Evolutionary conservation across 2,329 filamentous ascomycete genomes (phyloP), one percentile per base, ranked within the genome.

Genomic region (Alternaria brassicicola): DNA sequence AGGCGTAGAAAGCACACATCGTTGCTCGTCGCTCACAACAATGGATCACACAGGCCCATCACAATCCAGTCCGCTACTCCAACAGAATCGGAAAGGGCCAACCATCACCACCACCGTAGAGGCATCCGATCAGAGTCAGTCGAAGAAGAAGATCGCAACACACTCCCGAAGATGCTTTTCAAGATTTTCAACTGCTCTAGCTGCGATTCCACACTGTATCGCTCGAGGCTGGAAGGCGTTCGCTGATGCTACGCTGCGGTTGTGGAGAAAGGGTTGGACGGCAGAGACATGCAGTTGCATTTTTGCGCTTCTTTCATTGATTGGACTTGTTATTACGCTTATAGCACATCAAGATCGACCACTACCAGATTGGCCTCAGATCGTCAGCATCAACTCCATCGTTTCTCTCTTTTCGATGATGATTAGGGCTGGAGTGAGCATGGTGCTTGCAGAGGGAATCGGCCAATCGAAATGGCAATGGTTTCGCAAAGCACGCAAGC

Each of bases 401-500:
- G 41, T 62, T 15, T 62, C 59, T 6, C 28, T 62, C 2, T 62
- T 62, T n/a, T 43, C 56, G 1, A 41, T 59, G 25, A n/a, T 62
- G 12, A 56, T 62, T 21, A 49, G 59, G 17, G 48, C 52, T 4
- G 56, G 50, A 4, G 49, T 63, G 1, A 43, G 55, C 5, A 21
- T 63, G 19, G 55, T 61, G 1, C 42, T 65, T 6, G 53, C 57
- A 21, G 61, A 63, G 59, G 61, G 60, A 15, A 65, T 61, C 30
- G 63, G 63, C 26, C 63, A 63, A 35, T 55, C 41, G 3, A 65
- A 65, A 42, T 65, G 57, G 60, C 52, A 61, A 8, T 63, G 55
- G 60, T 59, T 51, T 28, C 23, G 43, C 1, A 61, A 46, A 30
- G 17, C 59, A 7, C 19, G 38, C 8, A 50, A 15, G 19, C 43